Evolutionary conservation across 768 basidiomycete species (phyloP), one percentile per base, ranked within the genome.

Genomic region (Tylopilus vinaceipallidus): DNA sequence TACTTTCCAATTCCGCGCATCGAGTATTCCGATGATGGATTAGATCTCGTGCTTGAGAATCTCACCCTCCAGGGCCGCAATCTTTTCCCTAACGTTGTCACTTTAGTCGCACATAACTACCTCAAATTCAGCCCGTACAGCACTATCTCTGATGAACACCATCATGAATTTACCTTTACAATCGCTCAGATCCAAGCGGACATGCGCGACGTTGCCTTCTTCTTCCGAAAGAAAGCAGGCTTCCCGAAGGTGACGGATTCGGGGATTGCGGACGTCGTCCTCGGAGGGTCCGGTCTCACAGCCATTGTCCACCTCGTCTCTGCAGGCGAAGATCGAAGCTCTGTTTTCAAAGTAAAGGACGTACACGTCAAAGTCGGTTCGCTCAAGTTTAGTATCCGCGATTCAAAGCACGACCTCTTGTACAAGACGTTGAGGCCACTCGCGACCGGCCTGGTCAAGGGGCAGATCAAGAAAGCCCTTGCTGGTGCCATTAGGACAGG

Each of bases 21-120:
- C 64, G 95, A 97, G 69, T 98, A 97, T 72, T 86, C 88, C 30
- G 92, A 95, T 68, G 86, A 91, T 44, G 63, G 76, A 6, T 71
- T 95, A 52, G 95, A 97, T 59, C 78, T 97, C 37, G 90, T 95
- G 50, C 82, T 98, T 54, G 95, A 98, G 76, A 98, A 95, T 67
- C 79, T 98, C 29, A 88, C 89, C 1, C 76, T 95, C 16, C 84
- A 89, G 53, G 91, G 91, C 9, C 81, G 84, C 35, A 95, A 98
- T 71, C 71, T 99, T 3, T 86, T 95, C 77, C 94, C 94, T 2
- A 91, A 88, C 59, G 62, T 87, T 50, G 76, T 90, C 42, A 71
- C 77, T 4, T 53, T 88, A 47, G 89, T 95, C 49, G 84, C 86
- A 13, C 76, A 88, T 65, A 95, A 95, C 73, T 85, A 74, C 54